Evolutionary conservation across 352 stramenopile species (phyloP).

Genomic region (Phytophthora agathidicida): DNA sequence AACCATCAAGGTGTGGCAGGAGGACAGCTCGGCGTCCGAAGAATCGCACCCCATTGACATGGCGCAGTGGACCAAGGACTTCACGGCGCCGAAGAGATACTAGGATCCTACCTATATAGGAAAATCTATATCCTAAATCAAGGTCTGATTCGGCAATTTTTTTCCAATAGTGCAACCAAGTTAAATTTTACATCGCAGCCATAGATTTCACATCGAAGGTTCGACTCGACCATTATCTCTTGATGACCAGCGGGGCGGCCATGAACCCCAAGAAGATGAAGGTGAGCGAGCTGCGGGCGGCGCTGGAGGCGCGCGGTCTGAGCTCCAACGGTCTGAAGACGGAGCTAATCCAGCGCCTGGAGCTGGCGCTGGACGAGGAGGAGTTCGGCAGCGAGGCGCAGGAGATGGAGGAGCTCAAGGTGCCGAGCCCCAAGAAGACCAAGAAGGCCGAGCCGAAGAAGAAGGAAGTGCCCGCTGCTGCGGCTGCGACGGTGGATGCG

Average conservation of each 20-base stretch:
- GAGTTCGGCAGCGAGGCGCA: slow-evolving; percentile 85
- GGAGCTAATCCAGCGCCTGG: slow-evolving; percentile 89
- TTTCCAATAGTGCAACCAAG: too few species aligned
- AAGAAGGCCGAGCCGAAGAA: slow-evolving; percentile 39
- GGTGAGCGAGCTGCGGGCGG: slow-evolving; percentile 87
- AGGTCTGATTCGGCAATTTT: too few species aligned
- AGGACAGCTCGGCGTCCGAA: slow-evolving; percentile 94
- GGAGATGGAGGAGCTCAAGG: slow-evolving; percentile 67
- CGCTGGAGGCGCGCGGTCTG: slow-evolving; percentile 79
- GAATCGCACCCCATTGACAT: slow-evolving; percentile 98
- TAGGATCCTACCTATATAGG: slow-evolving; percentile 41
- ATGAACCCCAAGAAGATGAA: slow-evolving; percentile 93
- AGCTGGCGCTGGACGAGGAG: slow-evolving; percentile 88
- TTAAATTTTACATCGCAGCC: too few species aligned
- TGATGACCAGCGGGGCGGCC: slow-evolving; percentile 57
- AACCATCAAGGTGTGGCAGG: slow-evolving; percentile 99
- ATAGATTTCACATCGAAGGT: too few species aligned
- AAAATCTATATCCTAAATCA: too few species aligned
- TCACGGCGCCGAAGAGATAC: slow-evolving; percentile 83
- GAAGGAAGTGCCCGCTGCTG: slow-evolving; percentile 17
- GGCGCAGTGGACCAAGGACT: slow-evolving; percentile 96
- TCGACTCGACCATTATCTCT: too few species aligned
- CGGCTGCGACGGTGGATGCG: background rate
- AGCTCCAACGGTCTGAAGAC: slow-evolving; percentile 90
- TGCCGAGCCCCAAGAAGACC: slow-evolving; percentile 44